These are phyloP conservation scores for Fomitopsis betulina DNA, from an alignment of 1,284 basidiomycete species.

Conservation along the genomic window DNA sequence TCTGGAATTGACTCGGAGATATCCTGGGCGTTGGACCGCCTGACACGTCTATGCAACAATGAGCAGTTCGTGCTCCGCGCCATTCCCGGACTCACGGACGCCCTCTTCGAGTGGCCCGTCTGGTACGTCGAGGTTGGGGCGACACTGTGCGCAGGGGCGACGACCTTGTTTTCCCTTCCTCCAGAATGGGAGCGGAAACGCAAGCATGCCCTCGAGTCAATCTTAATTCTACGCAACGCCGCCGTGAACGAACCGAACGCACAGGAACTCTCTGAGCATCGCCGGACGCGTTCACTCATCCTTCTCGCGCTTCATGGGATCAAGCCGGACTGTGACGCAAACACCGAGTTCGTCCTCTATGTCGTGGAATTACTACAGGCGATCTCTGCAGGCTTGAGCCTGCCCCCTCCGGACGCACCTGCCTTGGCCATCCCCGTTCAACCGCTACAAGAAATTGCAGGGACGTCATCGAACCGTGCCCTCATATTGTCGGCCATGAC, in stretches of 20 bases:
- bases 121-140: constrained; percentile 63
- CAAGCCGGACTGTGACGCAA: constrained; percentile 50
- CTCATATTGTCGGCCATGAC: constrained; percentile 63
- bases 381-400: constrained; percentile 23
- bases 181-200: constrained; percentile 48
- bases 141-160: constrained; percentile 34
- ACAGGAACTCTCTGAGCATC: constrained; percentile 50
- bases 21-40: constrained; percentile 76
- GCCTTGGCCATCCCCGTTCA: constrained; percentile 25
- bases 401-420: constrained; percentile 25
- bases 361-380: constrained; percentile 58
- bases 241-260: constrained; percentile 63
- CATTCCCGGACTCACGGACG: constrained; percentile 74
- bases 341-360: constrained; percentile 65
- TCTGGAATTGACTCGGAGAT: constrained; percentile 75
- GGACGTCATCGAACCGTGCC: constrained; percentile 61
- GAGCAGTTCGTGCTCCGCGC: constrained; percentile 65
- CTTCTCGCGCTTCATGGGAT: constrained; percentile 54
- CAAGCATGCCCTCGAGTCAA: constrained; percentile 68
- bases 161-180: constrained; percentile 50
- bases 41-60: constrained; percentile 71
- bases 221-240: constrained; percentile 76
- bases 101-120: constrained; percentile 77
- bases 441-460: constrained; percentile 39
- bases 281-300: constrained; percentile 57